Conservation (phyloP, 306 rosid species). For the Inga oerstediana region DNA sequence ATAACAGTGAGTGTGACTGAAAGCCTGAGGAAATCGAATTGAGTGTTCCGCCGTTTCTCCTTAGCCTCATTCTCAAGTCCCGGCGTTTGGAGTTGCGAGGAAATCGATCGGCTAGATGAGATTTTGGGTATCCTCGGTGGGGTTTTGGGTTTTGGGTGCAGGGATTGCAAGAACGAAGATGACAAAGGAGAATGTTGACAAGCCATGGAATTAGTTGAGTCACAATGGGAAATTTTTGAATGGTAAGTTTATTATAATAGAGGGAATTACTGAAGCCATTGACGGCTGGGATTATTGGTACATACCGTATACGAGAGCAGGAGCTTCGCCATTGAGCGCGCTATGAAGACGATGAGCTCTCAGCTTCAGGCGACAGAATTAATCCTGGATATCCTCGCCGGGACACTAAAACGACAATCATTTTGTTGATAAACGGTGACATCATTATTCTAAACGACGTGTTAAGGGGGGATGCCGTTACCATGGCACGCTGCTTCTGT, state of each 20-base stretch:
- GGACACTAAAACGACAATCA: not conserved
- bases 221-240: not conserved
- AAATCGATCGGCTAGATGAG: conserved; percentile 33
- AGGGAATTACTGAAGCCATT: not conserved
- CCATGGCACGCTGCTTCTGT: too few relatives aligned
- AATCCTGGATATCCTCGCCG: not conserved
- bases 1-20: conserved; percentile 77
- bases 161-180: conserved; percentile 35
- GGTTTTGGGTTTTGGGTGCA: conserved; percentile 38
- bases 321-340: not conserved
- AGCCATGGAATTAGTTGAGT: conserved; percentile 53
- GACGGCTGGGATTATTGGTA: not conserved
- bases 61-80: conserved; percentile 22
- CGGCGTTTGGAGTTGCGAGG: conserved; percentile 50
- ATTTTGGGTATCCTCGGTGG: conserved; percentile 19
- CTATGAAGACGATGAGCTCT: not conserved
- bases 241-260: conserved; percentile 35
- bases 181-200: conserved; percentile 44
- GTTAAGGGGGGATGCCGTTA: too few relatives aligned
- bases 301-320: not conserved
- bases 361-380: not conserved
- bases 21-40: conserved; percentile 58
- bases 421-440: not conserved
- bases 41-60: conserved; percentile 32
- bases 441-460: not conserved